Conservation (phyloP, 108 stramenopile species). For the Hondaea fermentalgiana region DNA sequence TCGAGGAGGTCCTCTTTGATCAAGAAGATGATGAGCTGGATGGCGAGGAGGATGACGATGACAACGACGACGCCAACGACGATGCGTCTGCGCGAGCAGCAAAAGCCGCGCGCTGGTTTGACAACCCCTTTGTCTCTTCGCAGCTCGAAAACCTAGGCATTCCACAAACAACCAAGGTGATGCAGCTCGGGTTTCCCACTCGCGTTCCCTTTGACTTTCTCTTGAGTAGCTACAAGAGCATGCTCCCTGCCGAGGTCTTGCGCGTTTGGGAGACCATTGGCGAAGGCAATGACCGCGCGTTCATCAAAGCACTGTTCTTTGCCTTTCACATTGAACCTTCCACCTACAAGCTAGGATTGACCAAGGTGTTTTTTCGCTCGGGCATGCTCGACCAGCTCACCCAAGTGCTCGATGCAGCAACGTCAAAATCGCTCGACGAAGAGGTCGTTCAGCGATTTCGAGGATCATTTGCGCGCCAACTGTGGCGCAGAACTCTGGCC, state of each 20-base stretch:
- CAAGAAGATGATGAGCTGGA: neutral
- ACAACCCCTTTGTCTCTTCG: neutral
- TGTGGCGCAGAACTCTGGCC: neutral
- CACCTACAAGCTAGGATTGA: slow-evolving; percentile 67
- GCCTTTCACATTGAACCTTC: neutral
- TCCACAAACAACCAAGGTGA: neutral
- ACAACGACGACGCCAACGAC: neutral
- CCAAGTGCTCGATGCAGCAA: slow-evolving; percentile 37
- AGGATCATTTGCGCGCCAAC: neutral
- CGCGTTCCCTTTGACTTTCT: neutral
- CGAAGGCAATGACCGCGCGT: neutral
- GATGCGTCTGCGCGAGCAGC: neutral
- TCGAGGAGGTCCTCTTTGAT: neutral
- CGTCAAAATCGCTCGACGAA: neutral
- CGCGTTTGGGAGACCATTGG: neutral
- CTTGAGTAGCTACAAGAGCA: neutral
- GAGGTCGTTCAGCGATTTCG: neutral
- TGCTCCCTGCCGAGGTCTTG: neutral
- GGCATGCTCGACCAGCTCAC: slow-evolving; percentile 67
- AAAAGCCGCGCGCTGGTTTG: neutral
- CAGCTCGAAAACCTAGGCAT: neutral
- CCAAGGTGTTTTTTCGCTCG: slow-evolving; percentile 68
- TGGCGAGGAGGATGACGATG: neutral
- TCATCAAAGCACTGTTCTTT: neutral
- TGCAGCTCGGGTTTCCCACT: neutral